Evolutionary conservation across 2,329 filamentous ascomycete species (phyloP).

Genomic region (Sporothrix luriei): DNA sequence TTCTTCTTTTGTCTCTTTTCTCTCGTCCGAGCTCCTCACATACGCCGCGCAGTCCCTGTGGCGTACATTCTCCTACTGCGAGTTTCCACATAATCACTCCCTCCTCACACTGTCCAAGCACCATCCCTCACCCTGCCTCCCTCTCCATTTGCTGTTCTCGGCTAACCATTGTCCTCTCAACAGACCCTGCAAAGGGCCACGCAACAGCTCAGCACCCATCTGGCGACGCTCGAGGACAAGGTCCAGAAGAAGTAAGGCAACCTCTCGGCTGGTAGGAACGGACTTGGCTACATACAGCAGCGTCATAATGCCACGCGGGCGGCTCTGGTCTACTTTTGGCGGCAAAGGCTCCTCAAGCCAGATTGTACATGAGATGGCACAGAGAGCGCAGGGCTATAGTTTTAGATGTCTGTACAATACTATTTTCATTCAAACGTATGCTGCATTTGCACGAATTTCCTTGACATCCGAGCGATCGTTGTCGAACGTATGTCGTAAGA

Average conservation of each 20-base stretch:
- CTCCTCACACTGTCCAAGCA: too few relatives aligned
- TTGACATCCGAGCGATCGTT: too few relatives aligned
- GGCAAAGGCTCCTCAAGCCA: slow-evolving; percentile 1
- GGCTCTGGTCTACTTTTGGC: slow-evolving; percentile 4
- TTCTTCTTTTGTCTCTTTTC: not conserved
- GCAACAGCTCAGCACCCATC: slow-evolving; percentile 80
- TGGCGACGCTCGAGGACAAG: slow-evolving; percentile 79
- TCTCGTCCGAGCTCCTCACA: not conserved
- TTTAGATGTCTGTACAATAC: slow-evolving; percentile 26
- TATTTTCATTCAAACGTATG: slow-evolving; percentile 19
- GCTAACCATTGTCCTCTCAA: slow-evolving; percentile 13
- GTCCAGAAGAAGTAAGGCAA: slow-evolving; percentile 62
- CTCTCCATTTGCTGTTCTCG: not conserved
- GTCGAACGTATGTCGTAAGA: too few relatives aligned
- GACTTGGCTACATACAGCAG: not conserved
- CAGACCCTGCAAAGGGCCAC: slow-evolving; percentile 87
- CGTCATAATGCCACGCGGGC: not conserved
- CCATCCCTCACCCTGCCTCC: not conserved
- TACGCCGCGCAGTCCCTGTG: too few relatives aligned
- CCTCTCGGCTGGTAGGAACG: too few relatives aligned
- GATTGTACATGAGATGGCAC: slow-evolving; percentile 7
- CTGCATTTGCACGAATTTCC: not conserved
- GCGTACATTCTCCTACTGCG: too few relatives aligned
- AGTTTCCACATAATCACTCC: too few relatives aligned
- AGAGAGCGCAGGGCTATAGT: not conserved